Conservation (phyloP, 23 red algal genomes). For the Cyanidium caldarium region DNA sequence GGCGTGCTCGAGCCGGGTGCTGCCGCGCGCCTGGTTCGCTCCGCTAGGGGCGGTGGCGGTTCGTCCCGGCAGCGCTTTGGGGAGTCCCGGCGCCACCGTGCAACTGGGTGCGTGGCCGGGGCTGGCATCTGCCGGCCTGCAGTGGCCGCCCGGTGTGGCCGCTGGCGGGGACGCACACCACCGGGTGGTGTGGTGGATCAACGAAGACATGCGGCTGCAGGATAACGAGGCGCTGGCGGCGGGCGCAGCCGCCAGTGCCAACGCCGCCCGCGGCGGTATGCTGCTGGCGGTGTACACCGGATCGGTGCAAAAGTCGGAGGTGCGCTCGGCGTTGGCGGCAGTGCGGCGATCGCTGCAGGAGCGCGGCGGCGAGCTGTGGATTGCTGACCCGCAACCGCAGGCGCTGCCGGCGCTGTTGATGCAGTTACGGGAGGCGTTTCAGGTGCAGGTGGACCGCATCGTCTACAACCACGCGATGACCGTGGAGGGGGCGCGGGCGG, state of each 20-base stretch:
- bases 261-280: neutral
- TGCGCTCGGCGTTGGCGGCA: neutral
- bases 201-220: neutral
- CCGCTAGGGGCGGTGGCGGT: neutral
- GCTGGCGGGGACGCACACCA: neutral
- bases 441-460: slow-evolving; percentile 1
- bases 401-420: neutral
- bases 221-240: neutral
- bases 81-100: neutral
- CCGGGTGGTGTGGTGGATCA: neutral
- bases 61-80: neutral
- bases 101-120: neutral
- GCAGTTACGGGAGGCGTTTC: neutral
- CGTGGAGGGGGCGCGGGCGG: neutral
- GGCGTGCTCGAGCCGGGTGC: no score
- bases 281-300: slow-evolving; percentile 4
- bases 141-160: neutral
- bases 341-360: neutral
- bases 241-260: neutral
- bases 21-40: neutral
- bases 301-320: neutral
- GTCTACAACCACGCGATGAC: neutral
- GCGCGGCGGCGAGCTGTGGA: neutral
- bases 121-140: neutral
- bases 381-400: neutral